Base-by-base conservation (phyloP, 106 monocot genomes). In the Acanthochlamys bracteata region DNA sequence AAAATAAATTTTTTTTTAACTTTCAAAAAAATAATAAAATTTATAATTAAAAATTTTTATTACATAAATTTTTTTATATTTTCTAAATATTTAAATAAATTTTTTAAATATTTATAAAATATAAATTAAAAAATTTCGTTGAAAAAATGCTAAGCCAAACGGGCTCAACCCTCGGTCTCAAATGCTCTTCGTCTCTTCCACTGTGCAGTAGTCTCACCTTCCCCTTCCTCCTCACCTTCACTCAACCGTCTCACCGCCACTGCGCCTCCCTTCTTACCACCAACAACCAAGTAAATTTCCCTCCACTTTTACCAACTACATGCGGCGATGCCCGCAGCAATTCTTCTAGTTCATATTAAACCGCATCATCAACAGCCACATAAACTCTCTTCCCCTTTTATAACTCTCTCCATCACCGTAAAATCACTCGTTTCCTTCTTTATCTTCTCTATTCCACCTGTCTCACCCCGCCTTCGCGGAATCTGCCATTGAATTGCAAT, bases 301-400 rank as follows among this genome's bases (percentile, higher is more conserved):
- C 75, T 40, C 89, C 75, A 79, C 93, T 94, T 79, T 94, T 94
- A 33, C 89, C 89, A 17, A 89, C 81, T 7, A 94, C 93, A 60
- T 89, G 89, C 10, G 93, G 89, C 0, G 93, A 94, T 13, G 93
- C 93, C 10, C 89, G 69, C n/a, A 94, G 89, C 16, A 94, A 80
- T 73, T 89, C 93, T 76, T 94, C 89, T 42, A 94, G 72, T 72
- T 94, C 25, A 94, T 24, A 22, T 24, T 70, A 60, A 94, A 94
- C 26, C 79, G n/a, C 83, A 59, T 94, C 93, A 53, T 94, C 93
- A 22, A 94, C 69, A 16, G 89, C 86, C 49, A 83, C 81, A 60
- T 75, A 94, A 15, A 89, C 67, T 89, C 93, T 16, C 76, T 19
- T 23, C 42, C 70, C 74, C 45, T 70, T 68, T 21, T 70, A 22